Evolutionary conservation across 208 protist species (phyloP), one percentile per base, ranked within the genome.

Genomic region (Trypanosoma avium): DNA sequence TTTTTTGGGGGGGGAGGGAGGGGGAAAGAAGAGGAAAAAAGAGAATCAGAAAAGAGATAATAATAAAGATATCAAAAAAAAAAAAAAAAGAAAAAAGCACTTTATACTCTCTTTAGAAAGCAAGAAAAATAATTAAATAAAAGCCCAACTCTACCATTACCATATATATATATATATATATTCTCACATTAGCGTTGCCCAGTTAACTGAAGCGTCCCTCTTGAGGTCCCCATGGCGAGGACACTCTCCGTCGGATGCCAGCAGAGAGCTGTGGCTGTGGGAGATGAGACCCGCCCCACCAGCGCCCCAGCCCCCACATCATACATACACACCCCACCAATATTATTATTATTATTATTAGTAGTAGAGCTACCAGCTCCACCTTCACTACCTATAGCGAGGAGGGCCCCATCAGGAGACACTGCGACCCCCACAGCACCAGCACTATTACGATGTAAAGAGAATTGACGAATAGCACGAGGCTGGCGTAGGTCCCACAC

Each of bases 301-400:
- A 91, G 47, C n/a, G 75, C 67, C 5, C 78, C 64, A 3, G 70
- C 57, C 12, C 52, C 66, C n/a, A 88, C 50, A 59, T 93, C 86
- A 66, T 95, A 95, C 8, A 93, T 6, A 53, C 79, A 86, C 19
- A 92, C 77, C 0, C 38, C 26, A 7, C 76, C 73, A 47, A 84
- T 83, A n/a, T n/a, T n/a, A n/a, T n/a, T n/a, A n/a, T n/a, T n/a
- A n/a, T n/a, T n/a, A n/a, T n/a, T n/a, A n/a, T n/a, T n/a, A n/a
- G n/a, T n/a, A n/a, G n/a, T n/a, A n/a, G n/a, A n/a, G n/a, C n/a
- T n/a, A n/a, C n/a, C n/a, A n/a, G n/a, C n/a, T n/a, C n/a, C n/a
- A n/a, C n/a, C n/a, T 59, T 95, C 86, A 53, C 90, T 93, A 3
- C 82, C 90, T 33, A 92, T 83, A 0, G 85, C 87, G 5, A 95